These are phyloP conservation scores for Botrytis galanthina DNA, from an alignment of 2,329 filamentous ascomycete genomes.

Conservation along the genomic window DNA sequence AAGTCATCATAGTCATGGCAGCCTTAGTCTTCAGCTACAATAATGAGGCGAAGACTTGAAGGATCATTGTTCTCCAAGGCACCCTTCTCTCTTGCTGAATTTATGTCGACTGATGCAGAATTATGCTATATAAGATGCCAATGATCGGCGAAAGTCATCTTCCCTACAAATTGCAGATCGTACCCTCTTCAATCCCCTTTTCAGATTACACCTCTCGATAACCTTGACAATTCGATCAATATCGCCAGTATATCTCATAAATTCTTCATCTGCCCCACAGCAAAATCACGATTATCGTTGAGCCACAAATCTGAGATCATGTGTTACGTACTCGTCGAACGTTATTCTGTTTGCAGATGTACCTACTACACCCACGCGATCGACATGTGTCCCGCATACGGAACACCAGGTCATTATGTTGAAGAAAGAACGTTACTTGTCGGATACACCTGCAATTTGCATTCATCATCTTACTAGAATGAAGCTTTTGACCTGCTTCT, in stretches of 20 bases:
- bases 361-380: conserved; percentile 67
- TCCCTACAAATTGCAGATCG: neutral
- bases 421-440: conserved; percentile 68
- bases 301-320: conserved; percentile 43
- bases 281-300: neutral
- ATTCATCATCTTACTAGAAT: conserved; percentile 7
- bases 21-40: conserved; percentile 19
- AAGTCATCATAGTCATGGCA: conserved; percentile 2
- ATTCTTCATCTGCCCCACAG: neutral
- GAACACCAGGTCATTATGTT: conserved; percentile 58
- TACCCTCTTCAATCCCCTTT: neutral
- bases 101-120: conserved; percentile 34
- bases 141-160: neutral
- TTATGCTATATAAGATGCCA: conserved; percentile 10
- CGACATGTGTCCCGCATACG: conserved; percentile 63
- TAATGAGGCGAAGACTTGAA: conserved; percentile 17
- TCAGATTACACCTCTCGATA: neutral
- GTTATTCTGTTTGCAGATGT: conserved; percentile 69
- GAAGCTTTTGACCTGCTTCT: neutral
- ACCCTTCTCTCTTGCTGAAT: conserved; percentile 27
- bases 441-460: conserved; percentile 57
- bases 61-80: conserved; percentile 8
- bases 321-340: conserved; percentile 68
- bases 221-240: neutral
- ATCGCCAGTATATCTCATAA: neutral